Percentiles rank a stretch among this genome's conserved stretches.
Conservation (phyloP, 345 rosid species). For the Trapa bicornis region DNA sequence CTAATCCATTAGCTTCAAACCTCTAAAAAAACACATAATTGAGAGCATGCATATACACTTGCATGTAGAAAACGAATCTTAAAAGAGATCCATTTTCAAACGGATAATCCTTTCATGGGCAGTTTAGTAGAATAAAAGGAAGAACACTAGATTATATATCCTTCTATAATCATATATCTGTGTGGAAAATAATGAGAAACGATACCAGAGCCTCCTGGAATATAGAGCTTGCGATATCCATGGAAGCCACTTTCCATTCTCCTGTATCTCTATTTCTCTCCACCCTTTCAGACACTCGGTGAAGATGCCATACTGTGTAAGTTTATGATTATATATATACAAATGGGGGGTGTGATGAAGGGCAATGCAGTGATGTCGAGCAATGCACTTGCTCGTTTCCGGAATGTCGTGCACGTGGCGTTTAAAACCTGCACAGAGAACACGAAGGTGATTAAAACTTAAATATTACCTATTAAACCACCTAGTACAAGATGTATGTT, state of each 20-base stretch:
- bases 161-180: not conserved
- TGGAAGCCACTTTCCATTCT: conserved; percentile 16
- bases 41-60: not conserved
- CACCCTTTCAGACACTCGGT: not conserved
- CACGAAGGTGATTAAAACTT: not conserved
- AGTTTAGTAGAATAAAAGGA: not conserved
- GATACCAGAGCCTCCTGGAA: conserved; percentile 7
- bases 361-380: not conserved
- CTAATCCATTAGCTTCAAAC: no score
- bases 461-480: no score
- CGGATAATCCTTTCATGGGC: no score
- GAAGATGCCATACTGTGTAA: not conserved
- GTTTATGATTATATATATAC: not conserved
- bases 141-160: not conserved
- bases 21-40: no score
- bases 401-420: conserved; percentile 10
- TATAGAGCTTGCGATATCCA: conserved; percentile 15
- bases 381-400: not conserved
- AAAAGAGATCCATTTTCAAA: not conserved
- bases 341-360: not conserved
- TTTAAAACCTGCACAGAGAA: conserved; percentile 14
- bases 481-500: no score
- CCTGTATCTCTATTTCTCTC: conserved; percentile 1
- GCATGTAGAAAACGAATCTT: not conserved
- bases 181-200: not conserved